Evolutionary conservation across 495 filamentous ascomycete species (phyloP), one percentile per base, ranked within the genome.

Genomic region (Penicillium pancosmium): DNA sequence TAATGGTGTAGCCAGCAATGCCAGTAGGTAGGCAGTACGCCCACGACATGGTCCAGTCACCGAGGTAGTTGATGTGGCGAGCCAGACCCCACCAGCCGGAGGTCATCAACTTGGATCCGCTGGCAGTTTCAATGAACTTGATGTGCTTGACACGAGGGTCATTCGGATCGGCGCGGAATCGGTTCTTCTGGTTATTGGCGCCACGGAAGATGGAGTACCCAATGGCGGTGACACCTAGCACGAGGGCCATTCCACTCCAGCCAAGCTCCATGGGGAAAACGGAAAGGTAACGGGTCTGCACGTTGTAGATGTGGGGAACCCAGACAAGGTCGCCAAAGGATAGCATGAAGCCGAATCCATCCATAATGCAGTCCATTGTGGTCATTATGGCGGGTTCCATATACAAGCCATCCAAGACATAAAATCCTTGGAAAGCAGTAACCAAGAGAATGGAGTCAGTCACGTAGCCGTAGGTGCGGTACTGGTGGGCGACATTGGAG

Each of bases 271-370:
- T 77, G 1, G 94, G 94, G 76, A 94, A 89, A 10, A 87, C 79
- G 15, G 93, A 82, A 16, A 98, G 86, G 68, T 98, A 98, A n/a
- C 91, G 84, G 15, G 88, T 84, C 73, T 96, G 93, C 51, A 91
- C 78, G 40, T 84, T 88, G 81, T 97, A 98, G 54, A 89, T 78
- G 77, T 97, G 93, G 3, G 94, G 94, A 10, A 97, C 81, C 95
- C 94, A 98, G 64, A 88, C 90, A 4, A 97, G 80, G 66, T 98
- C 94, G 35, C 93, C 94, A 62, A 97, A 98, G 2, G 90, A 80
- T n/a, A 98, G 78, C 94, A 98, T 98, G 72, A 89, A 91, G 47
- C 94, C 95, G 65, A 98, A 97, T 13, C 94, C 95, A 66, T 98
- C 94, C 66, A 86, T 90, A 56, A 87, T 96, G 68, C 98, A 89